Percentiles rank a stretch among this genome's conserved stretches.
Evolutionary conservation across 2,329 filamentous ascomycete species (phyloP).

Genomic region (Colletotrichum incanum): DNA sequence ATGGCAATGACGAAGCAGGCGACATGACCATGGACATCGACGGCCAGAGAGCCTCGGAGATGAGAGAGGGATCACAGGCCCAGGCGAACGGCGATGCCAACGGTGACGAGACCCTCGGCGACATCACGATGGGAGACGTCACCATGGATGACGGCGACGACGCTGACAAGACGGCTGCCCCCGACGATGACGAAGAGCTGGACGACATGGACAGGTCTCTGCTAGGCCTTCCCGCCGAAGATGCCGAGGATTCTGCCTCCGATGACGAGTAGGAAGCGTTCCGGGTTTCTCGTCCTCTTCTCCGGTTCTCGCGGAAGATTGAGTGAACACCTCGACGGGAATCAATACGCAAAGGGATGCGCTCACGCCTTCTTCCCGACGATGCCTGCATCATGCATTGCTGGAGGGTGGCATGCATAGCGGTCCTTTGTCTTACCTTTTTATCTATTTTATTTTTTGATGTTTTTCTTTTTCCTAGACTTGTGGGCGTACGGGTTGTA

Average conservation of each 20-base stretch:
- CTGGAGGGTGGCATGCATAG: neutral
- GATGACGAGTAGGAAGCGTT: conserved; percentile 24
- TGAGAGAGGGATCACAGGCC: conserved; percentile 19
- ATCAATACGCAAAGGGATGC: neutral
- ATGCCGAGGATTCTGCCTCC: conserved; percentile 33
- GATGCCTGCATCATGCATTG: neutral
- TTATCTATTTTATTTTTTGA: neutral
- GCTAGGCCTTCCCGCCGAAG: conserved; percentile 38
- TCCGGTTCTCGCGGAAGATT: neutral
- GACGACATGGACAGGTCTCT: conserved; percentile 53
- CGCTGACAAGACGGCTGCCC: conserved; percentile 45
- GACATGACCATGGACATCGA: conserved; percentile 48
- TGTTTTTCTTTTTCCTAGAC: conserved; percentile 15
- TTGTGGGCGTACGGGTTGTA: conserved; percentile 38
- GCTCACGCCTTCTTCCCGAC: neutral
- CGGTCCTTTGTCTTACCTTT: neutral
- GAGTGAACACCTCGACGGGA: neutral
- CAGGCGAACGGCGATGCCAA: conserved; percentile 55
- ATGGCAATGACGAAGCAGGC: conserved; percentile 41
- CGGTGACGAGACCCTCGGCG: conserved; percentile 51
- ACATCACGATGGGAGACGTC: conserved; percentile 57
- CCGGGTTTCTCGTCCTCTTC: neutral
- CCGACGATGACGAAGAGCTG: conserved; percentile 56
- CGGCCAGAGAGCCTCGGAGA: conserved; percentile 50
- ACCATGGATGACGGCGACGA: conserved; percentile 68